These are phyloP conservation scores for Fusarium tricinctum DNA, from an alignment of 2,329 filamentous ascomycete genomes.

Conservation along the genomic window DNA sequence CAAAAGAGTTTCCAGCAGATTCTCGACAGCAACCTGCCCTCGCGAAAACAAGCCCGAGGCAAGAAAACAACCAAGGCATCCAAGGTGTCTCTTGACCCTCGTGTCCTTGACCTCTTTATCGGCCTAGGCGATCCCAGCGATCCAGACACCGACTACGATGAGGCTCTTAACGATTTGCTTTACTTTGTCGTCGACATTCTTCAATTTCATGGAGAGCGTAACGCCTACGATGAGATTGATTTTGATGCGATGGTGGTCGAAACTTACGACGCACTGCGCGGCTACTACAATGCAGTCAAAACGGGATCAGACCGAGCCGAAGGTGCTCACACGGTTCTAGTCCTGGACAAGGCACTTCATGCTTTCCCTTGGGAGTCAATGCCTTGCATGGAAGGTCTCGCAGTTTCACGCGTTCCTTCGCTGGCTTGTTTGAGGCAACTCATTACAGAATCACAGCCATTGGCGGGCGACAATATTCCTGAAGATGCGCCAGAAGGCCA, in stretches of 20 bases:
- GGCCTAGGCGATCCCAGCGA: constrained; percentile 81
- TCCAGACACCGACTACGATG: constrained; percentile 81
- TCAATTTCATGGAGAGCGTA: constrained; percentile 95
- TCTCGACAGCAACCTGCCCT: constrained; percentile 87
- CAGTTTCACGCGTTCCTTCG: constrained; percentile 90
- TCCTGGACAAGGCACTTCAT: constrained; percentile 92
- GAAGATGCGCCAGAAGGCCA: constrained; percentile 58
- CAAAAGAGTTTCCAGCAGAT: constrained; percentile 82
- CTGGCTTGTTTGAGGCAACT: constrained; percentile 84
- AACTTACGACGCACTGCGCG: constrained; percentile 84
- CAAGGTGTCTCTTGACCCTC: constrained; percentile 66
- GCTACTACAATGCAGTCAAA: constrained; percentile 74
- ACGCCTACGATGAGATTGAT: constrained; percentile 98
- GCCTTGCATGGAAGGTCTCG: constrained; percentile 82
- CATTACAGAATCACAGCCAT: constrained; percentile 67
- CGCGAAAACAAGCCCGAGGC: constrained; percentile 73
- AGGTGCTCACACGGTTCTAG: constrained; percentile 81
- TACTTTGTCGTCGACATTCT: constrained; percentile 98
- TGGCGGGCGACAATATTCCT: constrained; percentile 24
- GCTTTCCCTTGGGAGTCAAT: constrained; percentile 96
- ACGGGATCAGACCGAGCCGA: constrained; percentile 57
- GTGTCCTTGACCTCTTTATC: constrained; percentile 88
- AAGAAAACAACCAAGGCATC: constrained; percentile 64
- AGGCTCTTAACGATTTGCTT: constrained; percentile 89
- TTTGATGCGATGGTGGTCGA: constrained; percentile 93